phyloP scores from a whole-genome alignment of 75 land plant genomes.

The Cunninghamia lanceolata region DNA sequence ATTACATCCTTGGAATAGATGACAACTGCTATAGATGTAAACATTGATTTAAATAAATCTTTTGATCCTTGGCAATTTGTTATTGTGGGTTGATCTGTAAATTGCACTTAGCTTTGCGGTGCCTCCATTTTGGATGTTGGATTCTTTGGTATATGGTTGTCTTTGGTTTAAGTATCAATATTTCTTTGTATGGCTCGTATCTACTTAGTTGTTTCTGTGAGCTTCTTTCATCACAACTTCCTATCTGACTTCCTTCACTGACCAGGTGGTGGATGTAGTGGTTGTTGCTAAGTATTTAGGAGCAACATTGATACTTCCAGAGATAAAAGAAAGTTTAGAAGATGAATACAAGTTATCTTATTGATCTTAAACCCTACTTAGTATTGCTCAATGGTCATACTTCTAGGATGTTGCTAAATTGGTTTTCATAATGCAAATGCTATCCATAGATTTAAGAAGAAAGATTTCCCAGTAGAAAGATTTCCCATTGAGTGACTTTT shows the following conservation, averaged over 20 bases:
- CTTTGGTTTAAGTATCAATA: background rate
- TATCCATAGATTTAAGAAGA: too few species aligned
- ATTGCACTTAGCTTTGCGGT: background rate
- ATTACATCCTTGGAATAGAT: background rate
- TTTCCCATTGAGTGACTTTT: too few species aligned
- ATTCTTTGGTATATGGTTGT: background rate
- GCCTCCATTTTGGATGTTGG: background rate
- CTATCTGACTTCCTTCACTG: background rate
- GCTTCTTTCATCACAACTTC: background rate
- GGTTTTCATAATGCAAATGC: background rate
- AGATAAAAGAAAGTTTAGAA: conserved; percentile 53
- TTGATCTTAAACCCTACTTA: background rate
- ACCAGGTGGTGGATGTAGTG: conserved; percentile 78
- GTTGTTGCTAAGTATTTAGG: conserved; percentile 70
- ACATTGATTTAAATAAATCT: background rate
- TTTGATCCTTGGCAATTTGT: background rate
- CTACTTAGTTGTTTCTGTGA: too few species aligned
- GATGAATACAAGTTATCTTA: conserved; percentile 54
- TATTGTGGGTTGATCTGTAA: background rate
- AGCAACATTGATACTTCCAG: conserved; percentile 77
- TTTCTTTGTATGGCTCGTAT: background rate
- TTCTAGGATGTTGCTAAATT: background rate
- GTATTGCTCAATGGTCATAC: background rate
- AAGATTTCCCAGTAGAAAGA: too few species aligned
- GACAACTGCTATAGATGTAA: background rate